Base-by-base conservation (phyloP, 345 rosid species). In the Murraya paniculata region DNA sequence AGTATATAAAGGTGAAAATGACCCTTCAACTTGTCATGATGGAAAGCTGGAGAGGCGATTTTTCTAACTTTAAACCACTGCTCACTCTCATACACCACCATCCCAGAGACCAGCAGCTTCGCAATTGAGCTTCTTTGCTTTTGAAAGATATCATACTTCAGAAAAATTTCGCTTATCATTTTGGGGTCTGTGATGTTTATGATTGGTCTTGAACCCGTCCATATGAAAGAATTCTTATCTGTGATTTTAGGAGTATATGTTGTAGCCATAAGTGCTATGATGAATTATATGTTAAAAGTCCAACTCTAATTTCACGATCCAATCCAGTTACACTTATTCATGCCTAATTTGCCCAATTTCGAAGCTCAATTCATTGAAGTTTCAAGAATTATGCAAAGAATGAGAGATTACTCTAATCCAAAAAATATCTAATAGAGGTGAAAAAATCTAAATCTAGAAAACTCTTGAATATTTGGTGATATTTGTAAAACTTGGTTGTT, bases 131-230 rank as follows among this genome's bases (percentile, higher is more conserved):
- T 35, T 7, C 14, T 2, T 10, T 48, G 68, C 56, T 71, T 78
- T 4, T 22, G 70, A 62, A 78, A 78, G 18, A 2, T 28, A 2
- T 41, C 48, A 5, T 22, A 13, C 53, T 64, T 62, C 6, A 35
- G 19, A 0, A 62, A 18, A 7, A 61, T 66, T 30, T 71, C 71
- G 36, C 39, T 78, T 14, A 78, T 71, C 33, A 60, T 8, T 39
- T 60, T 64, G 10, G 81, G 81, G 30, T 71, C 70, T 28, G 58
- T 50, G 38, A 78, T 78, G n/a, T n/a, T 62, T 58, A 78, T 39
- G 9, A 11, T 35, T 13, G 81, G 77, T 27, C 39, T 64, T 35
- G 81, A 72, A 48, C 81, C 77, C 8, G 18, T 3, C 75, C 77
- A 78, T 18, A 22, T 27, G 55, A 62, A 78, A 2, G 56, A 31